Percentiles rank a stretch among this genome's conserved stretches.
phyloP scores from a whole-genome alignment of 2,329 filamentous ascomycete species.

The Verticillium zaregamsianum region DNA sequence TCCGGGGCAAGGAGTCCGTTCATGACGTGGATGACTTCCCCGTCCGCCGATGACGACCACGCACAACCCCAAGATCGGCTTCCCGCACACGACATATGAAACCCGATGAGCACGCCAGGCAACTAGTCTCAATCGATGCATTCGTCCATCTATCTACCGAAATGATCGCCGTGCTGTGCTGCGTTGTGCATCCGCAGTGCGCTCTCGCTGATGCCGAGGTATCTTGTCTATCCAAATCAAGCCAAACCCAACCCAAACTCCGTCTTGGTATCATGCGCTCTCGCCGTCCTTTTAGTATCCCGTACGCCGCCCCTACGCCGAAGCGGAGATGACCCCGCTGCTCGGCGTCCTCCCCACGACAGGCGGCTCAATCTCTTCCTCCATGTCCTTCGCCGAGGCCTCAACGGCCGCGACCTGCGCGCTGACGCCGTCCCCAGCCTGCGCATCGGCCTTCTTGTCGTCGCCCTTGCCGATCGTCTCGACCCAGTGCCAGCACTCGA shows the following conservation, averaged over 20 bases:
- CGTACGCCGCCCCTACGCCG: background rate
- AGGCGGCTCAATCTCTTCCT: constrained; percentile 13
- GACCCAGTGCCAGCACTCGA: constrained; percentile 50
- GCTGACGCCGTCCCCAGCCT: background rate
- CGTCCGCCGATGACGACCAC: background rate
- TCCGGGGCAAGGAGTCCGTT: background rate
- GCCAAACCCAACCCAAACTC: background rate
- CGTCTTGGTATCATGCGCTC: background rate
- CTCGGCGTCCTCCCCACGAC: constrained; percentile 3
- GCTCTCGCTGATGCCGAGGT: background rate
- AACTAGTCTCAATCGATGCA: background rate
- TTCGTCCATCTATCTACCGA: background rate
- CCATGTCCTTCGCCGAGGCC: constrained; percentile 10
- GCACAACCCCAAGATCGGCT: background rate
- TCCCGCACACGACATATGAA: background rate
- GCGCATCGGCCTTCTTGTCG: constrained; percentile 9
- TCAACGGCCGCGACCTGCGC: constrained; percentile 7
- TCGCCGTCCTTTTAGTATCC: background rate
- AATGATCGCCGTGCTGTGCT: background rate
- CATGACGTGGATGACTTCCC: constrained; percentile 13
- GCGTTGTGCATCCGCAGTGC: background rate
- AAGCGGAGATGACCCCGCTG: background rate
- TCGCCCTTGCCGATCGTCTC: constrained; percentile 46
- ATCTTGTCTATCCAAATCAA: background rate
- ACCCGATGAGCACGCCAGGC: background rate